Conservation (phyloP, 148 eudicot species). For the Rhododendron simsii region DNA sequence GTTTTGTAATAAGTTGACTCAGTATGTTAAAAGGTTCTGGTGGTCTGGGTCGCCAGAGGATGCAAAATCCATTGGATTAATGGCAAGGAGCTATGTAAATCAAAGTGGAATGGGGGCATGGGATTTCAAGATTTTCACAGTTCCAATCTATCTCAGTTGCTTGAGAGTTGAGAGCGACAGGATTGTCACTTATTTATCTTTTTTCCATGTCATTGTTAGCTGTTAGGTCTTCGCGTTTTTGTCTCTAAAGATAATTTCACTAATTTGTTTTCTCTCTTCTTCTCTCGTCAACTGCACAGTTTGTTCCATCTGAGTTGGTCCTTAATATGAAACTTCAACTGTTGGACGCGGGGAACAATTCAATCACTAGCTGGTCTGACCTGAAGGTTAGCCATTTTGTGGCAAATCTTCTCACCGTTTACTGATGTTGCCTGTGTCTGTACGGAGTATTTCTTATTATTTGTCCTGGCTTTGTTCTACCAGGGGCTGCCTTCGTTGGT, state of each 20-base stretch:
- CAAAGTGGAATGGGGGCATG: no score
- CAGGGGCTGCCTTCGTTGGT: conserved; percentile 71
- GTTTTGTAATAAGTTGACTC: background rate
- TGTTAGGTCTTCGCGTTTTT: background rate
- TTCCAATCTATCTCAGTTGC: background rate
- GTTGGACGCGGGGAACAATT: conserved; percentile 80
- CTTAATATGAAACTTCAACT: conserved; percentile 55
- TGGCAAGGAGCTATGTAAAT: no score
- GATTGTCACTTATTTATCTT: background rate
- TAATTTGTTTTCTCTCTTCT: background rate
- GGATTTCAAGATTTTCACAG: no score
- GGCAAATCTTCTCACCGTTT: background rate
- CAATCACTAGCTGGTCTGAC: conserved; percentile 68
- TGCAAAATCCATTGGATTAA: background rate
- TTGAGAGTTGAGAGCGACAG: no score
- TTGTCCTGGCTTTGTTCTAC: conserved; percentile 14
- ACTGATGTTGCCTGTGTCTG: background rate
- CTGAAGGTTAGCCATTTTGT: conserved; percentile 50
- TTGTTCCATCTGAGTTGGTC: conserved; percentile 63
- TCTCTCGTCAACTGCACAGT: conserved; percentile 23
- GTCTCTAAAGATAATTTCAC: background rate
- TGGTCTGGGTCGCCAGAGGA: background rate
- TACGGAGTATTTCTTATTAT: background rate
- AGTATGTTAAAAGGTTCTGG: background rate
- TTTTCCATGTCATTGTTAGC: background rate